Evolutionary conservation across 176 grass and related monocot species (phyloP).

Genomic region (Paspalum notatum): DNA sequence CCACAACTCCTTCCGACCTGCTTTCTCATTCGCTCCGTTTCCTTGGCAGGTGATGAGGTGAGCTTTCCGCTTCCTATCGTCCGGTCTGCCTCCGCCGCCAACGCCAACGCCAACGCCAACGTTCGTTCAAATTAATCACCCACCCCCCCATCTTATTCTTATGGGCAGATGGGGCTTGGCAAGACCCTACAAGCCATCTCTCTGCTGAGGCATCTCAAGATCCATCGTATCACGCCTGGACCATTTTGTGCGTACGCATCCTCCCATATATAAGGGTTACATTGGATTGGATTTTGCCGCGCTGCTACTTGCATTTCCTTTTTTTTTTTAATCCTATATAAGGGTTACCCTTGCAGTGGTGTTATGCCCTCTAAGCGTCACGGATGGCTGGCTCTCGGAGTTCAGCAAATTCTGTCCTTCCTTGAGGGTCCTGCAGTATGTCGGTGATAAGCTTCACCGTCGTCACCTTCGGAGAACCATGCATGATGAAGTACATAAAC

Average conservation of each 20-base stretch:
- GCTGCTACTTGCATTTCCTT: slow-evolving; percentile 33
- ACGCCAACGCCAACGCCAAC: too few relatives aligned
- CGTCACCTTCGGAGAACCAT: slow-evolving; percentile 60
- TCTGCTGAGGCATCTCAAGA: slow-evolving; percentile 80
- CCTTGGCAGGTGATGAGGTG: slow-evolving; percentile 67
- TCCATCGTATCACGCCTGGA: slow-evolving; percentile 48
- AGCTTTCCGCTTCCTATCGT: too few relatives aligned
- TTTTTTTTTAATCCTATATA: slow-evolving; percentile 9
- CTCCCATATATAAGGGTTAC: neutral
- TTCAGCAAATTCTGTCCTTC: slow-evolving; percentile 77
- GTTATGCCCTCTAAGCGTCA: slow-evolving; percentile 86
- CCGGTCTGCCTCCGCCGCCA: too few relatives aligned
- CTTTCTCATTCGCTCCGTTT: neutral
- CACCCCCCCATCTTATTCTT: slow-evolving; percentile 10
- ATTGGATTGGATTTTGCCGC: neutral
- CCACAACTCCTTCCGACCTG: neutral
- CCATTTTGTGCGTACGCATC: slow-evolving; percentile 70
- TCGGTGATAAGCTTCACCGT: slow-evolving; percentile 73
- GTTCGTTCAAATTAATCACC: too few relatives aligned
- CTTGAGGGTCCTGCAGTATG: slow-evolving; percentile 67
- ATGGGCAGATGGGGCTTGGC: slow-evolving; percentile 87
- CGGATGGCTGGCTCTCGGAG: slow-evolving; percentile 80
- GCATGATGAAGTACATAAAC: slow-evolving; percentile 43
- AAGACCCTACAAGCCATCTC: slow-evolving; percentile 96
- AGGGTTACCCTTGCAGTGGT: slow-evolving; percentile 63